Base-by-base conservation (phyloP, 2,329 filamentous ascomycete genomes). In the Tolypocladium paradoxum region DNA sequence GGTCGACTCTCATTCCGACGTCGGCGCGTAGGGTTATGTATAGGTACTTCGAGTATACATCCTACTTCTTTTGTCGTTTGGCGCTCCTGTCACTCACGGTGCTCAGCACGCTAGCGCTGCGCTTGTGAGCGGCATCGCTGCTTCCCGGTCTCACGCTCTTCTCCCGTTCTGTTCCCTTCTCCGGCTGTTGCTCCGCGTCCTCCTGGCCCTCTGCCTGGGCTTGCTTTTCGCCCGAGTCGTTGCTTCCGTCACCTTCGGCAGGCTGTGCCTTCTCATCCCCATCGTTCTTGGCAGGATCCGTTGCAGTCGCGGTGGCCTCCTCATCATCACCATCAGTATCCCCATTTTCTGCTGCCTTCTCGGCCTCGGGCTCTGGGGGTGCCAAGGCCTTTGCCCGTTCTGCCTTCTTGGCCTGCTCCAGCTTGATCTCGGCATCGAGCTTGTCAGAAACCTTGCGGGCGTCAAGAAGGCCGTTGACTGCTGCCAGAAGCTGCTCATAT, bases 61-160 rank as follows among this genome's bases (percentile, higher is more conserved):
- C 20, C 43, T 57, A 68, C 57, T 81, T 82, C 70, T 79, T 82
- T 60, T 77, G 75, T 55, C 78, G 72, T 65, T 83, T 83, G 4
- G 69, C 62, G 59, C 76, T 81, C 68, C 80, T 81, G 55, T 89
- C 84, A 65, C 86, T 90, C 6, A 73, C 72, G 18, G 76, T 73
- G 66, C 88, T 92, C 51, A 95, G 67, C 34, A 90, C 88, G 66
- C 89, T 95, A 1, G 88, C 88, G 65, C 89, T 93, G 55, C 90
- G 80, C 73, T 95, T 95, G 58, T 87, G 84, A 0, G 70, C 61
- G 9, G 65, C 66, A 43, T 70, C 64, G 56, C 73, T 74, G 56
- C 70, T 73, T 16, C 64, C 65, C 2, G 70, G 70, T 46, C 69
- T 63, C 12, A 53, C 55, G 18, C 57, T 60, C 57, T 61, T 70